phyloP scores from a whole-genome alignment of 1,139 yeast species.

The Saccharomycopsis hybrid region DNA sequence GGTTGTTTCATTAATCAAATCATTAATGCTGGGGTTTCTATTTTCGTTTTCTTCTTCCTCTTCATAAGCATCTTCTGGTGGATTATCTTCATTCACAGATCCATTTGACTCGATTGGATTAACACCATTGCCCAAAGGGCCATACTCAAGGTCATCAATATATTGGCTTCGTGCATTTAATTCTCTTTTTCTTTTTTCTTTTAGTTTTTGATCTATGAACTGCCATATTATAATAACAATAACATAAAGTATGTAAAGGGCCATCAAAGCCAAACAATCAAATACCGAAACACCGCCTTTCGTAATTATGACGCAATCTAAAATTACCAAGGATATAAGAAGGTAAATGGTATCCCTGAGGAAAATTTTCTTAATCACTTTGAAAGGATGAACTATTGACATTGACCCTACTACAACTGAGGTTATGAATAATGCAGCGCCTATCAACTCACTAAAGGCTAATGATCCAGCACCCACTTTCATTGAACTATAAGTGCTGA shows the following conservation, averaged over 20 bases:
- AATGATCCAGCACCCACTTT: constrained; percentile 39
- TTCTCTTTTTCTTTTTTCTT: constrained; percentile 24
- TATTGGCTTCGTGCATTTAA: constrained; percentile 27
- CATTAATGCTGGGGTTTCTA: constrained; percentile 16
- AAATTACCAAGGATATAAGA: constrained; percentile 37
- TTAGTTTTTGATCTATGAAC: constrained; percentile 26
- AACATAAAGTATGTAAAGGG: constrained; percentile 50
- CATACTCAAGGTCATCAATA: constrained; percentile 23
- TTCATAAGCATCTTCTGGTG: background rate
- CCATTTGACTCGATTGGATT: background rate
- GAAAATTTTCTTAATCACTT: constrained; percentile 41
- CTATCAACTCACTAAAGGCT: constrained; percentile 51
- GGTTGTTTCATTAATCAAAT: constrained; percentile 3
- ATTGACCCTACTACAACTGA: constrained; percentile 48
- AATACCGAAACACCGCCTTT: constrained; percentile 40
- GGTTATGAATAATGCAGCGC: constrained; percentile 50
- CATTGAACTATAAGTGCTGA: constrained; percentile 50
- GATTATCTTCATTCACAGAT: too few relatives aligned
- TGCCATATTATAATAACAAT: constrained; percentile 40
- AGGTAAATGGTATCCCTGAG: constrained; percentile 53
- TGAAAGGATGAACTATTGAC: constrained; percentile 44
- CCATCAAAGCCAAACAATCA: constrained; percentile 44
- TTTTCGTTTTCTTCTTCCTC: constrained; percentile 23
- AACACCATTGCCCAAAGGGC: background rate
- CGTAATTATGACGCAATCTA: constrained; percentile 34